These are phyloP conservation scores for Talaromyces sp. DNA, from an alignment of 2,329 filamentous ascomycete genomes.

Conservation along the genomic window DNA sequence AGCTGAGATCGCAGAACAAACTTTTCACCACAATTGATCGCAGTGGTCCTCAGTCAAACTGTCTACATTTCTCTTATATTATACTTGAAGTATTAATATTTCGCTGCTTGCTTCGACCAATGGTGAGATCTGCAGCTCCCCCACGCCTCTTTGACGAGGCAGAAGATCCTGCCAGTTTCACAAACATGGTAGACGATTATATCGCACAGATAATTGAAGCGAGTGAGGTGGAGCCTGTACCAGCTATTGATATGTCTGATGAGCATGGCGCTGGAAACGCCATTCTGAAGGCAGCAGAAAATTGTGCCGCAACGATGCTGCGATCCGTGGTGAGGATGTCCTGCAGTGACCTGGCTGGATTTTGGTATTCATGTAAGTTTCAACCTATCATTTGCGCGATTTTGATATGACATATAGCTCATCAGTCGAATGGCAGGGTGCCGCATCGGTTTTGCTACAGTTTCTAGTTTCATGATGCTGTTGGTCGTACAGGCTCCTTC, in stretches of 20 bases:
- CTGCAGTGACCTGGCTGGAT: constrained; percentile 18
- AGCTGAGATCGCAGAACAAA: constrained; percentile 15
- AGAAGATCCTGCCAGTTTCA: constrained; percentile 6
- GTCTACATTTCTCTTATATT: constrained; percentile 30
- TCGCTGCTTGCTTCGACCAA: constrained; percentile 27
- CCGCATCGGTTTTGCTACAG: constrained; percentile 21
- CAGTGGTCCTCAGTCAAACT: constrained; percentile 7
- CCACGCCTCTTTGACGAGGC: constrained; percentile 16
- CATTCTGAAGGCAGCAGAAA: constrained; percentile 23
- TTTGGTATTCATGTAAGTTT: constrained; percentile 28
- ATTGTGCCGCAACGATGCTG: constrained; percentile 25
- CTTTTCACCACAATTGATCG: constrained; percentile 9
- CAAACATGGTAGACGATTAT: constrained; percentile 15
- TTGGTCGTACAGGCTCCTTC: constrained; percentile 23
- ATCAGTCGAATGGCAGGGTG: not conserved
- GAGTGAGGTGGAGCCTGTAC: constrained; percentile 14
- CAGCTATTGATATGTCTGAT: constrained; percentile 14
- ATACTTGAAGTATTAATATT: constrained; percentile 29
- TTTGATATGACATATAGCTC: not conserved
- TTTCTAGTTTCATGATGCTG: constrained; percentile 23
- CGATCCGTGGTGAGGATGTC: constrained; percentile 23
- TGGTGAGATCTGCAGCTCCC: constrained; percentile 17
- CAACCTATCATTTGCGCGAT: not conserved
- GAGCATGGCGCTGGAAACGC: constrained; percentile 15
- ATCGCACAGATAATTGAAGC: constrained; percentile 13